A percentile compares a stretch with the other conserved stretches of the same genome.
Conservation (phyloP, 352 stramenopile species). For the Albugo laibachii region DNA sequence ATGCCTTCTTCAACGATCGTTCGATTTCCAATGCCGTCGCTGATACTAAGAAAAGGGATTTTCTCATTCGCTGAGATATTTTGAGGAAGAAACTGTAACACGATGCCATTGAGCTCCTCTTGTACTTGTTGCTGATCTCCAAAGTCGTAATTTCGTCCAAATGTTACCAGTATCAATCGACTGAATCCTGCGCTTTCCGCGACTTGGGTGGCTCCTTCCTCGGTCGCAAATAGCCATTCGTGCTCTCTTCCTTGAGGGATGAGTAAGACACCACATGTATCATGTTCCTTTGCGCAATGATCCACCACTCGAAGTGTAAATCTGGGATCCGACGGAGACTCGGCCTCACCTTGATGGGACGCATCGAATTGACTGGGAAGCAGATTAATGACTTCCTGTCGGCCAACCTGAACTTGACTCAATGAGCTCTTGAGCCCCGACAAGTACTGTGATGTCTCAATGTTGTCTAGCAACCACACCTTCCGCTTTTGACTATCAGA, state of each 20-base stretch:
- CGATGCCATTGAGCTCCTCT: slow-evolving; percentile 41
- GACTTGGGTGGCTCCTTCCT: slow-evolving; percentile 41
- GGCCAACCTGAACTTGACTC: slow-evolving; percentile 24
- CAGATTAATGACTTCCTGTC: slow-evolving; percentile 33
- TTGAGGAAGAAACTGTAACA: slow-evolving; percentile 35
- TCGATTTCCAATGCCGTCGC: slow-evolving; percentile 32
- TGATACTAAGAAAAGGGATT: slow-evolving; percentile 59
- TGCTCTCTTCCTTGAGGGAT: slow-evolving; percentile 65
- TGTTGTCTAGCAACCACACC: slow-evolving; percentile 28
- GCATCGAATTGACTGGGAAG: slow-evolving; percentile 21
- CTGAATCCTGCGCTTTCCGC: slow-evolving; percentile 35
- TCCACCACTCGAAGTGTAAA: slow-evolving; percentile 46
- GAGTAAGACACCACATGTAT: slow-evolving; percentile 43
- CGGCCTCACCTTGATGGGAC: not conserved
- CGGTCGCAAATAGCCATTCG: slow-evolving; percentile 60
- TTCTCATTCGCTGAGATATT: slow-evolving; percentile 20
- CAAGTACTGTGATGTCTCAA: slow-evolving; percentile 39
- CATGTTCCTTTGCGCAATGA: slow-evolving; percentile 21
- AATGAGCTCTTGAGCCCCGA: slow-evolving; percentile 27
- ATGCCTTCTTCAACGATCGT: slow-evolving; percentile 31
- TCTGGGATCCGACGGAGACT: slow-evolving; percentile 17
- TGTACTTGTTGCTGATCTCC: slow-evolving; percentile 42
- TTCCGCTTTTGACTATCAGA: slow-evolving; percentile 11
- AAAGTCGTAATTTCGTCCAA: slow-evolving; percentile 43
- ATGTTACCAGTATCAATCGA: slow-evolving; percentile 45